Base-by-base conservation (phyloP, 2,329 filamentous ascomycete genomes). In the Plectosphaerella plurivora region DNA sequence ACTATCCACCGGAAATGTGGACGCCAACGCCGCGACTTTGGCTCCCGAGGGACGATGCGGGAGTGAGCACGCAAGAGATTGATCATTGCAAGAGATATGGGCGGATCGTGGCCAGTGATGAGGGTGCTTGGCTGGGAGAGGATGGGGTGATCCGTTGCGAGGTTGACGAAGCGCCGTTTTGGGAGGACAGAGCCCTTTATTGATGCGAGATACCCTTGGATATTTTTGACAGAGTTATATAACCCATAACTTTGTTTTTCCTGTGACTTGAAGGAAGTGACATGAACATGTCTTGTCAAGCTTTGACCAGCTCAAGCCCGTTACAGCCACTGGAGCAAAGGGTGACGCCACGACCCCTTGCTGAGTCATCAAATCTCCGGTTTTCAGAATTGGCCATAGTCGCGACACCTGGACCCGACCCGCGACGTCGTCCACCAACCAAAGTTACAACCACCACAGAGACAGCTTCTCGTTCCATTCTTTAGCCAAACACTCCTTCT, bases 11-110 rank as follows among this genome's bases (percentile, higher is more conserved):
- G 0, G 80, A 86, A 9, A 82, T 90, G 64, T 81, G 72, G 44
- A 73, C 78, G 49, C 71, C 77, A 41, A 71, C 81, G 0, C 86
- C 87, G 4, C 72, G 84, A 8, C 74, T 94, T 28, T 94, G 89
- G 89, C 84, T 94, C 25, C 89, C 89, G 1, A 77, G 80, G 50
- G 89, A 94, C 63, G 73, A 77, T 1, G 78, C 81, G 24, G 87
- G 88, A 22, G 79, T 93, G 37, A 87, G 82, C 53, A 74, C 73
- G 60, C 87, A 92, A 63, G 89, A 92, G 68, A 77, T 91, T 53
- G 73, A 75, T 41, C 81, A 89, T 58, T 58, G 56, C 6, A 86
- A 84, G 0, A 75, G 76, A 59, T 81, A 81, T 57, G 79, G 88
- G 22, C 85, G 41, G 44, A 49, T 89, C 42, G 77, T 81, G 5